Base-by-base conservation (phyloP, 2,329 filamentous ascomycete genomes). In the Diaporthe caulivora region DNA sequence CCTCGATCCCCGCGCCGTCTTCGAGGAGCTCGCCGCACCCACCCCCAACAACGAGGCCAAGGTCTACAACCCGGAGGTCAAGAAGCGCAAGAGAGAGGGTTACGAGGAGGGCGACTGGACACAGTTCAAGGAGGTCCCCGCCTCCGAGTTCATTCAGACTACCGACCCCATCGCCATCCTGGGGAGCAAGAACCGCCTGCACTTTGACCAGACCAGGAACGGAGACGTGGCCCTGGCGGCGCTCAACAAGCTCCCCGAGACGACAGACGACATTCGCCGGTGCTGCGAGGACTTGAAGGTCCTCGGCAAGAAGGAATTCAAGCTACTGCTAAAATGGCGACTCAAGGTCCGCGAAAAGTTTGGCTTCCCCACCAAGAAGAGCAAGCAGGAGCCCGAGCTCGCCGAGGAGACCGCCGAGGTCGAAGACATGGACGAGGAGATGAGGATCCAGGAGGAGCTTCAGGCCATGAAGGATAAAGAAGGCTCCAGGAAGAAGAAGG, bases 81-180 rank as follows among this genome's bases (percentile, higher is more conserved):
- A 98, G 89, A 99, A 98, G 90, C 88, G 97, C 73, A 98, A 98
- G 90, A 89, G 97, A 87, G 96, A 97, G 57, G 97, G 97, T 87
- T 99, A 99, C 77, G 96, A 98, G 77, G 97, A 99, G 83, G 96
- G 95, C 47, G 95, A 99, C 77, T 98, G 93, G 82, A 96, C 92
- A 6, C 94, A 98, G 79, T 97, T 93, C 86, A 97, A 98, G 81
- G 94, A 98, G 80, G 90, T 94, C 2, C 86, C 94, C 0, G 96
- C 95, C 0, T 97, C 92, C 81, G 95, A 98, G 71, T 99, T 98
- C 81, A 95, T 99, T 76, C 93, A 98, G 80, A 97, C 95, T 0
- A 91, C 90, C 0, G 97, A 99, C 80, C 97, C 97, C 0, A 98
- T 99, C 75, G 93, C 94, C 3, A 95, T 99, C 79, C 89, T 99